Evolutionary conservation across 2,329 filamentous ascomycete species (phyloP).

Genomic region (Zalaria sp.): DNA sequence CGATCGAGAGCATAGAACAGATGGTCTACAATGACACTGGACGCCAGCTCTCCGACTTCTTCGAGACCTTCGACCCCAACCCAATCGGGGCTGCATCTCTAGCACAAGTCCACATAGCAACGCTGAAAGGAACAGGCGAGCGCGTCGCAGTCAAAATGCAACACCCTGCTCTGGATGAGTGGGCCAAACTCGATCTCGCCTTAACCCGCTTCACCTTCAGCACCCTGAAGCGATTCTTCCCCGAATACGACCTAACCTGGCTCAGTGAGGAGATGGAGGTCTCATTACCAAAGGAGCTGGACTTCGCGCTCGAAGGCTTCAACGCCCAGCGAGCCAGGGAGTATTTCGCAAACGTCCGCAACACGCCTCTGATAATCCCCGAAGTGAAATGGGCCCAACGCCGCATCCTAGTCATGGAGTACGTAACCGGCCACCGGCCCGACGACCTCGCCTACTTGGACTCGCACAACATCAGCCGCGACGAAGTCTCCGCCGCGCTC

Average conservation of each 20-base stretch:
- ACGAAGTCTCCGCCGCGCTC: conserved; percentile 85
- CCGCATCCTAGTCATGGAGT: conserved; percentile 90
- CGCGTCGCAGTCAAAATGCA: conserved; percentile 94
- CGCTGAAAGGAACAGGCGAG: conserved; percentile 65
- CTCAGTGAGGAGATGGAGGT: conserved; percentile 83
- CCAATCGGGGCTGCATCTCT: conserved; percentile 90
- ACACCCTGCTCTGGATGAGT: conserved; percentile 78
- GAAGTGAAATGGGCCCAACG: conserved; percentile 79
- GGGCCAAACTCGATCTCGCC: conserved; percentile 74
- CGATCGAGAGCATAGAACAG: conserved; percentile 67
- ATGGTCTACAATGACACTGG: conserved; percentile 84
- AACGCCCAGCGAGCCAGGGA: conserved; percentile 70
- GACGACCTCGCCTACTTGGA: conserved; percentile 86
- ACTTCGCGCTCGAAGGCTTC: conserved; percentile 72
- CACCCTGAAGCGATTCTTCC: conserved; percentile 83
- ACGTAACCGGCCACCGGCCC: conserved; percentile 69
- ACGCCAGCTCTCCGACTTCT: conserved; percentile 62
- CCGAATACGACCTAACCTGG: conserved; percentile 96
- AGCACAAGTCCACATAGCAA: conserved; percentile 86
- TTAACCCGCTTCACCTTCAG: conserved; percentile 82
- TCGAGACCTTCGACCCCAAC: conserved; percentile 64
- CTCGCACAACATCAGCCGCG: conserved; percentile 72
- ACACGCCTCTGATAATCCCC: conserved; percentile 76
- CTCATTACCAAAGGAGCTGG: conserved; percentile 79
- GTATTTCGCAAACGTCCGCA: conserved; percentile 62